Conservation (phyloP, 495 filamentous ascomycete species). For the Penicillium canescens region DNA sequence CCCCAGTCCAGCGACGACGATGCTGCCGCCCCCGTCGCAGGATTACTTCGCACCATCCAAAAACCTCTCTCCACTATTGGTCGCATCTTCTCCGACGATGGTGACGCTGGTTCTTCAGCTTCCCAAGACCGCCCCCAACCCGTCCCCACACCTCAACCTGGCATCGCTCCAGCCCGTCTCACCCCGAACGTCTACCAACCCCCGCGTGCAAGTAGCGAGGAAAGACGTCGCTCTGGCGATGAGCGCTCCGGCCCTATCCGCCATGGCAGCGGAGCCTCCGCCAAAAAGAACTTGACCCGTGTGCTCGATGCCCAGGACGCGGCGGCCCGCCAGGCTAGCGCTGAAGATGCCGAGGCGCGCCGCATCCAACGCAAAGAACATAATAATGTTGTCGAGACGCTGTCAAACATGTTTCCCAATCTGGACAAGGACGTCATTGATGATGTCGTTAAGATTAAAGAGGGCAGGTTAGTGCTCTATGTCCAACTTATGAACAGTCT, state of each 20-base stretch:
- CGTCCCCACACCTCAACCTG: conserved; percentile 58
- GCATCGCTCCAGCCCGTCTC: conserved; percentile 53
- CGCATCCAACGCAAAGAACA: conserved; percentile 85
- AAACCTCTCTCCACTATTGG: conserved; percentile 90
- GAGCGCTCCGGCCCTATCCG: conserved; percentile 16
- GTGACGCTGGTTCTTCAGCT: conserved; percentile 17
- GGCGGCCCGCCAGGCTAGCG: conserved; percentile 90
- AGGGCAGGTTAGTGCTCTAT: conserved; percentile 70
- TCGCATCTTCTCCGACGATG: conserved; percentile 92
- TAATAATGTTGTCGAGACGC: conserved; percentile 83
- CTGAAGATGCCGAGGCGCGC: conserved; percentile 86
- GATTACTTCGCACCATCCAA: conserved; percentile 88
- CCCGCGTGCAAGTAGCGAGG: conserved; percentile 44
- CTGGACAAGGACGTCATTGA: conserved; percentile 89
- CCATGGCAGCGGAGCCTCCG: conserved; percentile 16
- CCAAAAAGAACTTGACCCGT: conserved; percentile 30
- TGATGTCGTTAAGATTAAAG: conserved; percentile 89
- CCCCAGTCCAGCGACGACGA: conserved; percentile 59
- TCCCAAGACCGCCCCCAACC: conserved; percentile 47
- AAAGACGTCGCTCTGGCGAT: conserved; percentile 46
- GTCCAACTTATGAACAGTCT: neutral
- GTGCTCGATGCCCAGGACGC: conserved; percentile 72
- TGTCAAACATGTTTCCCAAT: conserved; percentile 91
- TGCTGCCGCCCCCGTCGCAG: conserved; percentile 71
- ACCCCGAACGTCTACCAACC: conserved; percentile 58